Evolutionary conservation across 495 filamentous ascomycete species (phyloP), one percentile per base, ranked within the genome.

Genomic region (Talaromyces wortmannii): DNA sequence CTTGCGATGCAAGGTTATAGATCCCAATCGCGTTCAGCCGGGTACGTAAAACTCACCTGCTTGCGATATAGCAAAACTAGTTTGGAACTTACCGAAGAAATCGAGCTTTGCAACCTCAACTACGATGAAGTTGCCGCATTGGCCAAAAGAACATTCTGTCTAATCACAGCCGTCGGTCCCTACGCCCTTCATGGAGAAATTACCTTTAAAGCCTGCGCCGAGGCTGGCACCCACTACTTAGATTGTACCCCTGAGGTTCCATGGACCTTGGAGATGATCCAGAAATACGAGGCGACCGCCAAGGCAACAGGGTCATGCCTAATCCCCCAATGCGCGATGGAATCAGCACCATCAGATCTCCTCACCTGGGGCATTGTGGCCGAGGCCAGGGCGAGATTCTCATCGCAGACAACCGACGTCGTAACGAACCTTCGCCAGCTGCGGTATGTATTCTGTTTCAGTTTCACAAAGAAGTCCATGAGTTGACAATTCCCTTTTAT

Each of bases 141-240:
- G 17, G 81, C 80, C 12, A 78, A 77, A 60, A 90, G 86, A 59
- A 86, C 86, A n/a, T 79, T 76, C 50, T 59, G 87, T 32, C 63
- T 92, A n/a, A 84, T 92, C 61, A 82, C 82, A 31, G 86, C 86
- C 15, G 80, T 91, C 16, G 88, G 88, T 0, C 88, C 89, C 0
- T 92, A 87, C 68, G 65, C 77, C 55, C 63, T 73, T n/a, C 81
- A 88, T 58, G 87, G 88, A 48, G 80, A 83, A 54, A 71, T 73
- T 51, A 85, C 85, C 15, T 78, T 92, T 55, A 80, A 83, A 60
- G 88, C 88, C 23, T 91, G 89, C 64, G 87, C 85, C 18, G 78
- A 84, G 49, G 78, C 78, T 49, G 88, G 88, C 29, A 91, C 89
- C 10, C 87, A 91, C 63, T 91, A 91, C 64, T 72, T 92, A 47